These are phyloP conservation scores for Hanseniaspora singularis DNA, from an alignment of 805 yeast genomes.

Conservation along the genomic window DNA sequence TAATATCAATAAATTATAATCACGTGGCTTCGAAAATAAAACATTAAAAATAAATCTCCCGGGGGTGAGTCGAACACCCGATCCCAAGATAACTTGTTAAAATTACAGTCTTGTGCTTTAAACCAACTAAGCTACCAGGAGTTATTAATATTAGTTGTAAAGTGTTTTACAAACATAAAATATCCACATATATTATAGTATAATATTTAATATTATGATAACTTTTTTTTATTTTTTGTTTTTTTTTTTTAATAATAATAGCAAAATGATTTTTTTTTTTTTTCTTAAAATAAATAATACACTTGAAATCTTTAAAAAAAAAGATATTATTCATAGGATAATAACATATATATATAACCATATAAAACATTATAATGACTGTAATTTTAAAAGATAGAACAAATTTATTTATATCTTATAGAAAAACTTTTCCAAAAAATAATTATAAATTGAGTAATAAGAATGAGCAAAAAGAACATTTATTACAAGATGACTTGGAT, in stretches of 20 bases:
- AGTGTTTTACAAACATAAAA: too few relatives aligned
- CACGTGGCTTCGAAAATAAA: too few relatives aligned
- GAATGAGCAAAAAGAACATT: conserved; percentile 23
- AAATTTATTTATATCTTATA: conserved; percentile 75
- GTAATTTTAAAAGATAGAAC: conserved; percentile 87
- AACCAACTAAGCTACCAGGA: conserved; percentile 38
- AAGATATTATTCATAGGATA: background rate
- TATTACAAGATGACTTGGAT: conserved; percentile 22
- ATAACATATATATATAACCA: background rate
- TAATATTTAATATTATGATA: too few relatives aligned
- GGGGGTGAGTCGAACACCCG: conserved; percentile 45
- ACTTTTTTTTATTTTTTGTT: background rate
- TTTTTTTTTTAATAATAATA: background rate
- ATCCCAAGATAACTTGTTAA: conserved; percentile 33
- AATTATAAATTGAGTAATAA: conserved; percentile 47
- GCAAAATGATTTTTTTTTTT: background rate
- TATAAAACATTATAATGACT: background rate
- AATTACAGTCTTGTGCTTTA: conserved; percentile 37
- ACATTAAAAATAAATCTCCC: conserved; percentile 32
- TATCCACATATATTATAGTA: too few relatives aligned
- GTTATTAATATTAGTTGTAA: too few relatives aligned
- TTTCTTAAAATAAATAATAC: background rate
- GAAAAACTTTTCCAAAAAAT: conserved; percentile 68
- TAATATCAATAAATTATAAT: too few relatives aligned
- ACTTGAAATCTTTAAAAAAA: background rate